Evolutionary conservation across 2,329 filamentous ascomycete genomes (phyloP).

Genomic region (Alternaria postmessia): DNA sequence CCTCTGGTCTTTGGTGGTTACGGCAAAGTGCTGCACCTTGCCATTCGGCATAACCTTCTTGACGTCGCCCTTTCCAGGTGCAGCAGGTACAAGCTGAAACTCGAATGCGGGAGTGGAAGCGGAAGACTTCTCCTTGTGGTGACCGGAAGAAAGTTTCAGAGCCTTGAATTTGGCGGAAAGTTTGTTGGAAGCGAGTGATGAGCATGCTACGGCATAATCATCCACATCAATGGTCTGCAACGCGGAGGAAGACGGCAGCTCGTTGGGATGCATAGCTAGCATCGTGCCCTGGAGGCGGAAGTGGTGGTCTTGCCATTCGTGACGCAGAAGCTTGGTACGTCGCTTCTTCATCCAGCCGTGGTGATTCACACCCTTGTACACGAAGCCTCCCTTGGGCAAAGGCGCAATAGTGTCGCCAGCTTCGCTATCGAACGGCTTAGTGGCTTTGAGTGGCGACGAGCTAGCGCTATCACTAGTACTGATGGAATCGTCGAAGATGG

Average conservation of each 20-base stretch:
- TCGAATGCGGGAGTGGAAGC: constrained; percentile 71
- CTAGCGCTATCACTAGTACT: constrained; percentile 32
- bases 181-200: constrained; percentile 78
- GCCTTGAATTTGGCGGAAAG: constrained; percentile 87
- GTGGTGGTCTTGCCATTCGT: constrained; percentile 93
- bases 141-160: constrained; percentile 64
- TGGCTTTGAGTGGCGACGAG: constrained; percentile 44
- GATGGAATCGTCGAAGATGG: constrained; percentile 39
- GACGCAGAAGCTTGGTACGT: constrained; percentile 84
- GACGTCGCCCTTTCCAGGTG: constrained; percentile 54
- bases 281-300: constrained; percentile 75
- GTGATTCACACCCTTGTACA: constrained; percentile 67
- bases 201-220: constrained; percentile 88
- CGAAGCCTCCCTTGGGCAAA: constrained; percentile 48
- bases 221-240: constrained; percentile 86
- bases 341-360: constrained; percentile 95
- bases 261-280: constrained; percentile 71
- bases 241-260: constrained; percentile 65
- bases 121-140: constrained; percentile 64
- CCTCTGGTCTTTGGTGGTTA: constrained; percentile 69
- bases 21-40: constrained; percentile 92
- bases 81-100: constrained; percentile 84
- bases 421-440: constrained; percentile 31
- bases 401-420: constrained; percentile 35
- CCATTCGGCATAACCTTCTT: constrained; percentile 54